Percentiles rank a stretch among this genome's conserved stretches.
These are phyloP conservation scores for Phascolomyces articulosus DNA, from an alignment of 371 early-diverging fungal species.

Conservation along the genomic window DNA sequence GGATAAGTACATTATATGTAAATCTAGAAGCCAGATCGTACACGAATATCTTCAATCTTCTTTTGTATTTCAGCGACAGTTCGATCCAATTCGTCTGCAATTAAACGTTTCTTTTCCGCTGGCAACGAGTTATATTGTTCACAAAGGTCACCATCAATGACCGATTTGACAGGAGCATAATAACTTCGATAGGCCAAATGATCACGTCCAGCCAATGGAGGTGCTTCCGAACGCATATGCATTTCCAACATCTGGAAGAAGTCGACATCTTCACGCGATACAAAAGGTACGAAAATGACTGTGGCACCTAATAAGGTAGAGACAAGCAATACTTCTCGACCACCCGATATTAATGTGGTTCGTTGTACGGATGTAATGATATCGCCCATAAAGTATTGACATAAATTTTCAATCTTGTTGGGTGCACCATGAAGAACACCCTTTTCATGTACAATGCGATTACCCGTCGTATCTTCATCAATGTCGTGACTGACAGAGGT, in stretches of 20 bases:
- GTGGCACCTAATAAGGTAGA: slow-evolving; percentile 87
- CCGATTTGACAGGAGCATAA: slow-evolving; percentile 82
- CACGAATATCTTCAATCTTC: slow-evolving; percentile 90
- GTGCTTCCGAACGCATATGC: slow-evolving; percentile 79
- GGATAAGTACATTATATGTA: too few species aligned
- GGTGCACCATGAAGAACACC: slow-evolving; percentile 85
- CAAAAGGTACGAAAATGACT: slow-evolving; percentile 85
- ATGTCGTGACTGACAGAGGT: slow-evolving; percentile 66
- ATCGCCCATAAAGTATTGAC: slow-evolving; percentile 88
- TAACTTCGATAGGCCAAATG: slow-evolving; percentile 84
- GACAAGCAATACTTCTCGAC: slow-evolving; percentile 85
- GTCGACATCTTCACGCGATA: slow-evolving; percentile 88
- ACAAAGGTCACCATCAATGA: slow-evolving; percentile 94
- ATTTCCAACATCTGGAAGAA: slow-evolving; percentile 93
- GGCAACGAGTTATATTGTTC: slow-evolving; percentile 79
- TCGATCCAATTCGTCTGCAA: slow-evolving; percentile 91
- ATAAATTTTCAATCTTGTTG: slow-evolving; percentile 72
- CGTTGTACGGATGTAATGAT: slow-evolving; percentile 81
- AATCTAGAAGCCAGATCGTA: slow-evolving; percentile 54
- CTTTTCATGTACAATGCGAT: slow-evolving; percentile 76
- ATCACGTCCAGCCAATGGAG: slow-evolving; percentile 88
- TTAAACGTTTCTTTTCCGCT: slow-evolving; percentile 68
- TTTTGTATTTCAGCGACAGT: slow-evolving; percentile 86
- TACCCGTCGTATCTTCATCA: slow-evolving; percentile 90
- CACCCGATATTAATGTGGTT: slow-evolving; percentile 81